Base-by-base conservation (phyloP, 2,329 filamentous ascomycete genomes). In the Myriangium duriaei region DNA sequence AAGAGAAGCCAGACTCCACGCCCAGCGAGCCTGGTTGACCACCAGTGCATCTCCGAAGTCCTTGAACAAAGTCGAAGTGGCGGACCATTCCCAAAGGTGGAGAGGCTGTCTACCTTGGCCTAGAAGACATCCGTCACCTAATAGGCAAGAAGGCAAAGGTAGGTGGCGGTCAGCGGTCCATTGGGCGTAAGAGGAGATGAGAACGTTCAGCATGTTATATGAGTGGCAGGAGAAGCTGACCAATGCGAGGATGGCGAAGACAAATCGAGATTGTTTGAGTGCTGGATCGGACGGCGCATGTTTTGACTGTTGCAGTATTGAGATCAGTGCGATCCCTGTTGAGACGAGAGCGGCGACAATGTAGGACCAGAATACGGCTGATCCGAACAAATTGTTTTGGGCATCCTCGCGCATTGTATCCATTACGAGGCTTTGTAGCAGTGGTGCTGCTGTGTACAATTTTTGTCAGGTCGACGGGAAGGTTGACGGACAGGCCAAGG, bases 331-430 rank as follows among this genome's bases (percentile, higher is more conserved):
- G 19, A 39, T 11, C 12, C 30, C 30, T 6, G 50, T 51, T 28
- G 53, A 48, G 3, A 42, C 32, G 2, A 58, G 42, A 5, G 54
- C 55, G 3, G 49, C 45, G 24, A 49, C 30, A 29, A 51, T 56
- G 46, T 57, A 58, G 9, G 47, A 32, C 53, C 55, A 57, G 47
- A 58, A 57, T 16, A 57, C 49, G 29, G 47, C 29, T 5, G 52
- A 52, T 17, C 53, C 53, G 13, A 46, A 36, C 28, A 49, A 45
- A 34, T 54, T 56, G 4, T n/a, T n/a, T n/a, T n/a, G n/a, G n/a
- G n/a, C n/a, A n/a, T n/a, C n/a, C n/a, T n/a, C n/a, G n/a, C n/a
- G n/a, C n/a, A n/a, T n/a, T n/a, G n/a, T n/a, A n/a, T n/a, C n/a
- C n/a, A n/a, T n/a, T n/a, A n/a, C n/a, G n/a, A n/a, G n/a, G n/a